Evolutionary conservation across 108 stramenopile genomes (phyloP), one percentile per base, ranked within the genome.

Genomic region (Skeletonema grethae): DNA sequence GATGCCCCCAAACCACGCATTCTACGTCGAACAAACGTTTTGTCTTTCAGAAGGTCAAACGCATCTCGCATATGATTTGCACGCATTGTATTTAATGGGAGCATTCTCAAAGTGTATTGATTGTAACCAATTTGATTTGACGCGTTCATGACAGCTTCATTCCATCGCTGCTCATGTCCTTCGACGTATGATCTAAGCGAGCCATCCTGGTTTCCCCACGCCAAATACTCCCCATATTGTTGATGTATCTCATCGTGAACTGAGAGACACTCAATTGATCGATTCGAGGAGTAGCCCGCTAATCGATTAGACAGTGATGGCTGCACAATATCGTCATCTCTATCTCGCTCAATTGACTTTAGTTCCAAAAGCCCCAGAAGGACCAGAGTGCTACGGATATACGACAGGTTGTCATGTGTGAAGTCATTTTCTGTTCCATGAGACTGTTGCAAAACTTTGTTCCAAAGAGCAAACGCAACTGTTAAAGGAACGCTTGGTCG

Each of bases 171-270:
- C 15, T 53, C 56, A 39, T 75, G 20, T 16, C 1, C 13, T 68
- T 73, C 76, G 22, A 84, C 53, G n/a, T 45, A 36, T 2, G 70
- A 70, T 72, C 13, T 36, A 34, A 36, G 64, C 0, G 57, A 41
- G 24, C 48, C 56, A 32, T 75, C 41, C 12, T 74, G 72, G 22
- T 65, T 39, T 29, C 68, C 68, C 67, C 67, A 72, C 18, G 79
- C 75, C 5, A 80, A 55, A 55, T 76, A 81, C 35, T 80, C 76
- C 11, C 83, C 83, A 39, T 81, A 84, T 69, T 84, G 78, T 65
- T 81, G 72, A 53, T 84, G 79, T 39, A 84, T 84, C 15, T 80
- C 64, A 31, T 84, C 73, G 35, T 76, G 75, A 12, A 84, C 69
- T 11, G 59, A 65, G 22, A 83, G 72, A 59, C 73, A 73, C 50